Base-by-base conservation (phyloP, 164 flowering plant genomes). In the Protea cynaroides region DNA sequence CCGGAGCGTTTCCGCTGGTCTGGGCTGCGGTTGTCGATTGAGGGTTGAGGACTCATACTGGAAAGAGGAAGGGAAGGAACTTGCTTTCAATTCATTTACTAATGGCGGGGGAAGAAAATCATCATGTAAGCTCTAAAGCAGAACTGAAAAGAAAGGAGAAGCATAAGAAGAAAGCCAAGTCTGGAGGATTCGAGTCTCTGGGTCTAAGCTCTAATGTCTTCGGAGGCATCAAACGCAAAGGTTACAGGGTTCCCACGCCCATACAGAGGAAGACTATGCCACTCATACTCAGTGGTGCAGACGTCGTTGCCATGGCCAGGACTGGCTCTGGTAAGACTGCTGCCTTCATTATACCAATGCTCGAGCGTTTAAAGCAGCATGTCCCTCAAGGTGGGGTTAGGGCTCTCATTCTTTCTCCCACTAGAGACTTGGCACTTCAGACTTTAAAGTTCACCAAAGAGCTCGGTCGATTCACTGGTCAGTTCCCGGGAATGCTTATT, bases 301-400 rank as follows among this genome's bases (percentile, higher is more conserved):
- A 95, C 68, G 97, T 95, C 54, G 99, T 95, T 7, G 97, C 97
- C 68, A 95, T 95, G 99, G 99, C 99, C 4, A 81, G 97, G 17
- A 95, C 99, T 1, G 99, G 99, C 4, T 95, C 99, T 4, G 97
- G 97, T 0, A 95, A 95, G 70, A 95, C 97, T 11, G 97, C 99
- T 0, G 97, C 99, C 14, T 95, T 95, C 69, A 69, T 95, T 6
- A 54, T 95, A 46, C 97, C 99, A 6, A 92, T 95, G 99, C 78
- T 95, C 19, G 83, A 95, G 76, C 76, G 74, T 66, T 69, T 95
- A 65, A 72, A 82, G 65, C 82, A 87, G 65, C 96, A 92, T 70
- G 74, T 80, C 13, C 81, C 90, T 23, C 88, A 87, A 72, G 65
- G 76, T 9, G 94, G 96, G 14, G 94, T 87, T 55, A 74, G 99